Evolutionary conservation across 164 flowering plant species (phyloP).

Genomic region (Aristolochia contorta): DNA sequence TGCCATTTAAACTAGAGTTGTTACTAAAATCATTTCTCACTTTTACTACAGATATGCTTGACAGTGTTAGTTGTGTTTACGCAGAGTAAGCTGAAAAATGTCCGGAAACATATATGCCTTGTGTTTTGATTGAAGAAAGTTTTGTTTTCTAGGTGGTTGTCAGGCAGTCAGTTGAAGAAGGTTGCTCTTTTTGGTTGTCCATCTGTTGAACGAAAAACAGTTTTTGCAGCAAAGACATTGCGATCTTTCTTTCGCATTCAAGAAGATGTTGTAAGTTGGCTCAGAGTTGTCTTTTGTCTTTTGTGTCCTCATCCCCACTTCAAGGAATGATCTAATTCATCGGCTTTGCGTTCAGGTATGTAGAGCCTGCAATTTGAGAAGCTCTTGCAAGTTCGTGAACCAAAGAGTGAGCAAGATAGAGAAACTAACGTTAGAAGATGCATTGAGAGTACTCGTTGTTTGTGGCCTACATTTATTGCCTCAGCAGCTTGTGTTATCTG

Average conservation of each 20-base stretch:
- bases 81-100: too few relatives aligned
- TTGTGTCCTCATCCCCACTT: neutral
- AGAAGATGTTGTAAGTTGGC: constrained; percentile 56
- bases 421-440: constrained; percentile 33
- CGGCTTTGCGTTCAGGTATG: constrained; percentile 46
- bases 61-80: too few relatives aligned
- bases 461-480: constrained; percentile 40
- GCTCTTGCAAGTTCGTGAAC: constrained; percentile 53
- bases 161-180: constrained; percentile 54
- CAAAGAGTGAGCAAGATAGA: constrained; percentile 25
- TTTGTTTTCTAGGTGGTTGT: constrained; percentile 51
- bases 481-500: constrained; percentile 31
- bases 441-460: constrained; percentile 38
- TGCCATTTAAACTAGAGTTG: too few relatives aligned
- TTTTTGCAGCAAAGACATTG: constrained; percentile 62
- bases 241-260: constrained; percentile 47
- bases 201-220: constrained; percentile 28
- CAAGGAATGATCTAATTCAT: neutral
- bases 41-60: too few relatives aligned
- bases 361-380: constrained; percentile 38
- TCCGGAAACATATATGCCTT: too few relatives aligned
- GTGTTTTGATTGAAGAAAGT: too few relatives aligned
- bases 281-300: too few relatives aligned
- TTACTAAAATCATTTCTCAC: too few relatives aligned
- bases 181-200: constrained; percentile 88